Base-by-base conservation (phyloP, 148 eudicot species). In the Mesembryanthemum crystallinum region DNA sequence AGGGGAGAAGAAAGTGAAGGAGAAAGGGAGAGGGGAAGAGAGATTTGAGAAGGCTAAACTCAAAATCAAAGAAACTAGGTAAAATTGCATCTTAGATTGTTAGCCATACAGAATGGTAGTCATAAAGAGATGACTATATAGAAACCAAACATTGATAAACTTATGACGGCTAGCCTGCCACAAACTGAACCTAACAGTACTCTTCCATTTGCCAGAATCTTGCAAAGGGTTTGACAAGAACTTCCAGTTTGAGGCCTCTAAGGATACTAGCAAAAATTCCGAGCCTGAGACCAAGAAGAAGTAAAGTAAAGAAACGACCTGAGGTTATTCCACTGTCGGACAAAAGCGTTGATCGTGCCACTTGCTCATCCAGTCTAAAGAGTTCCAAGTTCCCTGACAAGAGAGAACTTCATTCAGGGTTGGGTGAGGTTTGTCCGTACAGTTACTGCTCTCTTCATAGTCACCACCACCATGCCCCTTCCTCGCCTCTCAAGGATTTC, bases 361-460 rank as follows among this genome's bases (percentile, higher is more conserved):
- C 99, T 0, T 95, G 89, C 76, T 92, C 98, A 5, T 96, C 92
- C 7, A 70, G 89, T 66, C 81, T 92, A 51, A 95, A 88, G 80
- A 89, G 80, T 69, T 75, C 90, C 11, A 90, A 86, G 79, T 59
- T 88, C 62, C 80, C 91, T n/a, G 72, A 81, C 29, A 59, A 68
- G 5, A 75, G 81, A 14, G 89, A 85, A 67, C 77, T 79, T 78
- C 71, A 72, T 66, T 71, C 77, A 64, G 89, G 78, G 45, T 82
- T 72, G 75, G 77, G 55, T 45, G 90, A 87, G 83, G 83, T 92
- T 55, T 96, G 99, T 77, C 83, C 89, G 8, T 96, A 92, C 71
- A 87, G 69, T 73, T 89, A 91, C 60, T 96, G 99, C 73, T 96
- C 97, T 33, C 85, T 96, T 33, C 88, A 96, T 81, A 92, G 93